Evolutionary conservation across 2,329 filamentous ascomycete genomes (phyloP), one percentile per base, ranked within the genome.

Genomic region (Penicillium sp.): DNA sequence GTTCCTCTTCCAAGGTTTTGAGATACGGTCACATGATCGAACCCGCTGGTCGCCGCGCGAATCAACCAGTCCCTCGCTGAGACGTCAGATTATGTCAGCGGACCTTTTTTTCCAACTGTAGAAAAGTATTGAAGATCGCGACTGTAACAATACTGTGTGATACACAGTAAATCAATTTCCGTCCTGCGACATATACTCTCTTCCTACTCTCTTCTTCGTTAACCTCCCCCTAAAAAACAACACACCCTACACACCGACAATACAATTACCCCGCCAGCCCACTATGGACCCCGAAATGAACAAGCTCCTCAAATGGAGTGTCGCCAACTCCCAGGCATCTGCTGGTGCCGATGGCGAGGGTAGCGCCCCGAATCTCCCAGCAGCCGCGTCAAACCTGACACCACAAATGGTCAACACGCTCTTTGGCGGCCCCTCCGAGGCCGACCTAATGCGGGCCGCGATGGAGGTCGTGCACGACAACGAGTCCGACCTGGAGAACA

Each of bases 361-460:
- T 61, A 66, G 70, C 38, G 69, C 79, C 57, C 58, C 66, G 42
- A 70, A 72, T 60, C 67, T 65, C 61, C 70, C 55, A 23, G 59
- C 65, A 31, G 53, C 70, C 41, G 62, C 68, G 33, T 76, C 75
- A 45, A 74, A 76, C 23, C 81, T 94, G 63, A 87, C 87, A 68
- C 82, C 89, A 17, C 86, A 91, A 57, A 82, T 88, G 57, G 82
- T 97, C 59, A 84, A 85, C 43, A 82, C 89, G 15, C 82, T 97
- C 55, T 83, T 96, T 70, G 92, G 92, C 75, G 91, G 89, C 0
- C 90, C 90, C 42, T 91, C 89, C 2, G 93, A 99, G 62, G 92
- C 94, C 23, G 91, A 97, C 60, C 84, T 96, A 53, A 97, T 99
- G 94, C 86, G 86, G 68, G 86, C 89, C 52, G 83, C 89, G 62